These are phyloP conservation scores for Leucoagaricus sp. DNA, from an alignment of 1,284 basidiomycete species.

Conservation along the genomic window DNA sequence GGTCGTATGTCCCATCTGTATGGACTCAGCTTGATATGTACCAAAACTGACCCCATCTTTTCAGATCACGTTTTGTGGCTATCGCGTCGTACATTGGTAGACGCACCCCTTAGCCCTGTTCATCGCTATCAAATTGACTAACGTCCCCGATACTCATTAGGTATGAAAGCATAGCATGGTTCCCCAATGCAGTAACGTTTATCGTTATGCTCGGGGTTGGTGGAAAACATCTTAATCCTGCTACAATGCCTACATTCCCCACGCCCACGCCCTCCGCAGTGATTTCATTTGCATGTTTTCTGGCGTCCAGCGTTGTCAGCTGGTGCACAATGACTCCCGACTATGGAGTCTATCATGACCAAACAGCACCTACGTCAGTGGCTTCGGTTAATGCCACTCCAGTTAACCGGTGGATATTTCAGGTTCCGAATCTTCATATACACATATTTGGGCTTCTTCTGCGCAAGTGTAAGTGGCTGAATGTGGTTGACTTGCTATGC, in stretches of 20 bases:
- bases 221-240: conserved; percentile 57
- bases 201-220: conserved; percentile 76
- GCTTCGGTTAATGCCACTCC: not conserved
- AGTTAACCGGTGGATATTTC: not conserved
- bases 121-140: no score
- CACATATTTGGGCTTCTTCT: conserved; percentile 73
- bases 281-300: conserved; percentile 46
- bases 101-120: not conserved
- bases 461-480: conserved; percentile 52
- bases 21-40: not conserved
- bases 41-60: not conserved
- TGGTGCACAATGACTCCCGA: conserved; percentile 60
- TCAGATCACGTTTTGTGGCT: conserved; percentile 75
- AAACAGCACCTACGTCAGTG: conserved; percentile 44
- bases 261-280: conserved; percentile 47
- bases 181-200: conserved; percentile 78
- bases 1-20: conserved; percentile 35
- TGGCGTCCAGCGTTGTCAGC: conserved; percentile 45
- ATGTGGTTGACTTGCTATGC: no score
- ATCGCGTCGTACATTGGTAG: conserved; percentile 66
- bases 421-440: conserved; percentile 74
- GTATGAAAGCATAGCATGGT: conserved; percentile 77
- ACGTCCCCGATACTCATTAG: not conserved
- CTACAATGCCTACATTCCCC: conserved; percentile 37
- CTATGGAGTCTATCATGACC: conserved; percentile 57